Evolutionary conservation across 345 rosid genomes (phyloP).

Genomic region (Trapa incisa): DNA sequence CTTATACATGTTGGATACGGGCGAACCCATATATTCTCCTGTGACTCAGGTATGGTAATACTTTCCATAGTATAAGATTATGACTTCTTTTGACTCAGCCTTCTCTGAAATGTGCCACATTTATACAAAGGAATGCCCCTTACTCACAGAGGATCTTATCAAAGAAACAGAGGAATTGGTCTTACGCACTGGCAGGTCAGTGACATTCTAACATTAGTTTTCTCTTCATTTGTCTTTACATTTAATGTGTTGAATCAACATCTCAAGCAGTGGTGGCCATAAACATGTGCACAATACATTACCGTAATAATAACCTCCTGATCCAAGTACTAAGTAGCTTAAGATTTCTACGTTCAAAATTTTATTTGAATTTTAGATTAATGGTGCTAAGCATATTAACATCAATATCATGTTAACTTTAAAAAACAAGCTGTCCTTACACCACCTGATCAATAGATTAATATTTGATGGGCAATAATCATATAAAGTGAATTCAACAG

Average conservation of each 20-base stretch:
- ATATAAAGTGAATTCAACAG: neutral
- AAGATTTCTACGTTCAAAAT: neutral
- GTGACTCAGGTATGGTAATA: slow-evolving; percentile 56
- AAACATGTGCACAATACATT: neutral
- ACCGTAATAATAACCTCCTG: neutral
- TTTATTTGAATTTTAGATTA: neutral
- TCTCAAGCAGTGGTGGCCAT: neutral
- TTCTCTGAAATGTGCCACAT: slow-evolving; percentile 10
- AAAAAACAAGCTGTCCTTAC: neutral
- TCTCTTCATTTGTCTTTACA: neutral
- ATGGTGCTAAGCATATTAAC: neutral
- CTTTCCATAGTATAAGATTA: slow-evolving; percentile 6
- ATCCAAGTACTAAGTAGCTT: neutral
- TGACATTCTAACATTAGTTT: slow-evolving; percentile 5
- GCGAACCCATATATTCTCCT: slow-evolving; percentile 81
- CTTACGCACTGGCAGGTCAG: slow-evolving; percentile 93
- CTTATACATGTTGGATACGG: slow-evolving; percentile 81
- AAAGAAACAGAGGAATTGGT: slow-evolving; percentile 92
- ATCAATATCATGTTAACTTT: neutral
- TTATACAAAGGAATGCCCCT: slow-evolving; percentile 68
- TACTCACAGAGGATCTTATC: slow-evolving; percentile 91
- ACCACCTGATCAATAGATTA: neutral
- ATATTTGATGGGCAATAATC: neutral
- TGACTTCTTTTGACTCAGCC: slow-evolving; percentile 4
- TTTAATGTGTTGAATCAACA: neutral